Evolutionary conservation across 768 basidiomycete species (phyloP), one percentile per base, ranked within the genome.

Genomic region (Psilocybe cyanescens): DNA sequence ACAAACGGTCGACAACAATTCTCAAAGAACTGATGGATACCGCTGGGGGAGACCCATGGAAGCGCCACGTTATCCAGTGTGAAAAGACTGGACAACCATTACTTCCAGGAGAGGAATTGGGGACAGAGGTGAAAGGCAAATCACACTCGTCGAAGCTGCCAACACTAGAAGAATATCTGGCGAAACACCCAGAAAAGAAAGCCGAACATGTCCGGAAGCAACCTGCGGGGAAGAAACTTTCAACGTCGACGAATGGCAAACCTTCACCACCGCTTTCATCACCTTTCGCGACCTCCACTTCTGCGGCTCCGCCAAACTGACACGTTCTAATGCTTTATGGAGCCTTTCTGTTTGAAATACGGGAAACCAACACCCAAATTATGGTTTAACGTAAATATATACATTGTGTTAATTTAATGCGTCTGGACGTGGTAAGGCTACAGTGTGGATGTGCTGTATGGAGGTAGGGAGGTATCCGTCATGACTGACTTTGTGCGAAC

Each of bases 1-100:
- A 81, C 29, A 92, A 91, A 72, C 86, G 83, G 84, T 91, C 90
- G 11, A 83, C 86, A 0, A 72, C 81, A 9, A 92, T 93, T 29
- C 74, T 87, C 30, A 79, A 83, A 63, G 88, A 92, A 63, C 78
- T 92, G 24, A 89, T 92, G 88, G 84, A 89, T 48, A 60, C 79
- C 2, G 86, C 85, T 3, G 90, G 88, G 0, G 86, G 84, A 7
- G 75, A 82, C 8, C 72, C 80, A 1, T 92, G 90, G 89, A 74
- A 77, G 57, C 72, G 78, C 58, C 84, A 84, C 79, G 86, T 84
- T 68, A 69, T 73, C 2, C 78, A 81, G n/a, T 77, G 81, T 8
- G 68, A 65, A 47, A 76, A 76, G 35, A 75, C 80, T 6, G 86
- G 86, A 2, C 74, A 76, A 14, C 84, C 83, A n/a, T 62, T 84